These are phyloP conservation scores for Vaccinium vitisidaea DNA, from an alignment of 148 eudicot species.

Conservation along the genomic window DNA sequence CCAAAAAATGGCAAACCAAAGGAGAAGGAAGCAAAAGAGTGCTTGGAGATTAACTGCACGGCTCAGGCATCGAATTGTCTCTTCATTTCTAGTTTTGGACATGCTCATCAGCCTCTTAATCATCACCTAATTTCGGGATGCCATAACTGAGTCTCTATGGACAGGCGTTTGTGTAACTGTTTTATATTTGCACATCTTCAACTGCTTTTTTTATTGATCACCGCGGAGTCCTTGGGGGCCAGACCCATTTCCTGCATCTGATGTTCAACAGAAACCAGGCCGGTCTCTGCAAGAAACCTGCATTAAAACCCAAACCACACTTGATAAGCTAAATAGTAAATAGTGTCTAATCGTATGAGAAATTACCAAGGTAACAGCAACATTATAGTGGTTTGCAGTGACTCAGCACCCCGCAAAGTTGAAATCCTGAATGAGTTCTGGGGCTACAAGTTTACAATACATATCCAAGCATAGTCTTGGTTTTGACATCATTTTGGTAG, in stretches of 20 bases:
- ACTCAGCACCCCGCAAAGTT: not conserved
- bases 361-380: not conserved
- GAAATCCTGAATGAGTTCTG: not conserved
- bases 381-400: not conserved
- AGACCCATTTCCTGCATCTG: constrained; percentile 93
- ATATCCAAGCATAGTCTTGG: not conserved
- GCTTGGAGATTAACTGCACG: not conserved
- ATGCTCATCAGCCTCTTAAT: not conserved
- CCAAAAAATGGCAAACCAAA: constrained; percentile 30
- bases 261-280: constrained; percentile 77
- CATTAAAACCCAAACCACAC: constrained; percentile 10
- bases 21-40: constrained; percentile 27
- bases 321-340: not conserved
- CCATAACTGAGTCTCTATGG: not conserved
- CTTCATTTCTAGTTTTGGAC: not conserved
- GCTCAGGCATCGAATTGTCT: not conserved
- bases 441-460: not conserved
- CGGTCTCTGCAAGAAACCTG: constrained; percentile 92
- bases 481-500: not conserved
- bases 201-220: constrained; percentile 38
- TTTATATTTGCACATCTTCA: constrained; percentile 23
- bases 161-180: constrained; percentile 2
- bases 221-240: constrained; percentile 36
- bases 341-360: not conserved
- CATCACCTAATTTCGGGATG: not conserved